A percentile compares a stretch with the other conserved stretches of the same genome.
These are phyloP conservation scores for Diaporthe humulicola DNA, from an alignment of 2,329 filamentous ascomycete species.

Conservation along the genomic window DNA sequence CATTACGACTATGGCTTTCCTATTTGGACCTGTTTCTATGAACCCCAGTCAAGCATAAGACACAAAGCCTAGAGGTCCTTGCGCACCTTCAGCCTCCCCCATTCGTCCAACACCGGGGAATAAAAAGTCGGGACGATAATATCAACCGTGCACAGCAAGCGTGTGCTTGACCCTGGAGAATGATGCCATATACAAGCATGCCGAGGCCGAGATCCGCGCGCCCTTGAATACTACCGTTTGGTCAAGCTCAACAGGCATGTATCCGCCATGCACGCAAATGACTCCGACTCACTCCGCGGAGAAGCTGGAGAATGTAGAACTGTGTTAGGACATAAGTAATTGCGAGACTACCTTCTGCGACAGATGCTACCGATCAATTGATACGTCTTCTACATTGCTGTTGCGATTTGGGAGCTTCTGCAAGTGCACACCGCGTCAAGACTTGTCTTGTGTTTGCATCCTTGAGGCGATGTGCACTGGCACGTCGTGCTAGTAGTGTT, in stretches of 20 bases:
- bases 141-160: neutral
- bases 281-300: neutral
- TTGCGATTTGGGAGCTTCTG: neutral
- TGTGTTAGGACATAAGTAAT: neutral
- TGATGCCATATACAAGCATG: neutral
- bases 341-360: no score
- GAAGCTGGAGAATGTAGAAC: no score
- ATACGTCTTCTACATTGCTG: neutral
- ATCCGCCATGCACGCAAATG: neutral
- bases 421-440: neutral
- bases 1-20: constrained; percentile 4
- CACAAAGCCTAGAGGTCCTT: neutral
- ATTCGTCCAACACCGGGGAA: no score
- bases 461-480: no score
- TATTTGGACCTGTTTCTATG: neutral
- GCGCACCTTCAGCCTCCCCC: neutral
- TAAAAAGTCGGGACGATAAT: neutral
- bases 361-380: neutral
- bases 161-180: neutral
- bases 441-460: neutral
- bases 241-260: neutral
- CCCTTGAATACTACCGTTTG: neutral
- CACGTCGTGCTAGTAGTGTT: no score
- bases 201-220: neutral
- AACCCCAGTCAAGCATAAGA: neutral